Base-by-base conservation (phyloP, 139 green algal species). In the Pleodorina starrii region DNA sequence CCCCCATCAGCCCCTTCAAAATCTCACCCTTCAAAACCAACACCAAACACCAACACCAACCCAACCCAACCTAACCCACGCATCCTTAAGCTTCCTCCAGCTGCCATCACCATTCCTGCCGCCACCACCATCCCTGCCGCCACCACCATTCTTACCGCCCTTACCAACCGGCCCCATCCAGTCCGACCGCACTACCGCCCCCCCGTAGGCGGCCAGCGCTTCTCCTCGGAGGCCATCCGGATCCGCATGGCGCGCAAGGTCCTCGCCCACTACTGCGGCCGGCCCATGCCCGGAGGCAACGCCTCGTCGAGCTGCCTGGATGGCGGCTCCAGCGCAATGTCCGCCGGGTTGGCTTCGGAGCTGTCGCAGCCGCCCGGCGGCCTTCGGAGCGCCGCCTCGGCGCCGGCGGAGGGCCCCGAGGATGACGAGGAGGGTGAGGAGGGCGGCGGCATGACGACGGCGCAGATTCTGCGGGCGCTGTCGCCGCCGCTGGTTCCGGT, bases 181-280 rank as follows among this genome's bases (percentile, higher is more conserved):
- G 11, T 48, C 5, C n/a, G n/a, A n/a, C n/a, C n/a, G n/a, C n/a
- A n/a, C n/a, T n/a, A n/a, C n/a, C n/a, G n/a, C 68, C 14, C 32
- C 68, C 68, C 68, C 32, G 27, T 86, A 94, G 91, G 90, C 54
- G 86, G 85, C 66, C 48, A 88, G 42, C 89, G 91, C 60, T 93
- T 93, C 79, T 90, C 88, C 9, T 80, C 90, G 6, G 92, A 95
- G 25, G 90, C 89, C 10, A 69, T 95, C 43, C 92, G 90, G 35
- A 91, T 95, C 44, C 92, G 85, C 84, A 93, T 93, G 90, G 92
- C 92, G 1, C 89, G 90, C 59, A 92, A 92, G 86, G 85, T 93
- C 23, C 89, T 93, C 42, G 78, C 84, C 11, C 69, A 83, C 44
- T 89, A 89, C 68, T 73, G 48, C 50, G 84, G 84, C 48, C 48